Evolutionary conservation across 441 rosid species (phyloP).

Genomic region (Cnidoscolus chayamansa): DNA sequence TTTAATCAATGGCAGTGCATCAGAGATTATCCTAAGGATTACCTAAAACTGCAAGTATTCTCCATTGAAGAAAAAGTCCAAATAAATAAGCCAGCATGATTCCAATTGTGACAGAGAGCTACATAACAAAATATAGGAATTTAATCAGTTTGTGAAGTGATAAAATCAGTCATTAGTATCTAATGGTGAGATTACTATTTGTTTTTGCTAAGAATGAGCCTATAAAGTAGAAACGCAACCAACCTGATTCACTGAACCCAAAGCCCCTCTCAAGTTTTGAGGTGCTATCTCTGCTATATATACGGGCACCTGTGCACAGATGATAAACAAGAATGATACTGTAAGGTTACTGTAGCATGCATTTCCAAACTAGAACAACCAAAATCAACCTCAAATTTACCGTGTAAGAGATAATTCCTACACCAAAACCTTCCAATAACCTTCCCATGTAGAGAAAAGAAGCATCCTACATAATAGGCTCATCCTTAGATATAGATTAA

Average conservation of each 20-base stretch:
- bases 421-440: constrained; percentile 91
- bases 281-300: constrained; percentile 93
- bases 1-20: not conserved
- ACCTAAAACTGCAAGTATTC: constrained; percentile 86
- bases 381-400: constrained; percentile 35
- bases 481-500: constrained; percentile 10
- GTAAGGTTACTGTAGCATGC: constrained; percentile 2
- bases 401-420: constrained; percentile 89
- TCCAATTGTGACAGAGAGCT: constrained; percentile 91
- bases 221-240: constrained; percentile 15
- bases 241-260: constrained; percentile 93
- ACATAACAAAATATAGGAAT: constrained; percentile 18
- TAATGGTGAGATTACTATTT: not conserved
- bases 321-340: constrained; percentile 8
- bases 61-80: constrained; percentile 78
- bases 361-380: constrained; percentile 11
- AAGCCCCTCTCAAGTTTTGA: constrained; percentile 77
- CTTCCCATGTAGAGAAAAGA: constrained; percentile 96
- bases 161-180: not conserved
- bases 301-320: constrained; percentile 59
- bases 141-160: constrained; percentile 4
- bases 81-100: constrained; percentile 80
- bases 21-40: constrained; percentile 30
- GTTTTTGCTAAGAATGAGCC: constrained; percentile 10
- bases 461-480: constrained; percentile 51